These are phyloP conservation scores for Carex scoparia DNA, from an alignment of 176 grass and related monocot species.

Conservation along the genomic window DNA sequence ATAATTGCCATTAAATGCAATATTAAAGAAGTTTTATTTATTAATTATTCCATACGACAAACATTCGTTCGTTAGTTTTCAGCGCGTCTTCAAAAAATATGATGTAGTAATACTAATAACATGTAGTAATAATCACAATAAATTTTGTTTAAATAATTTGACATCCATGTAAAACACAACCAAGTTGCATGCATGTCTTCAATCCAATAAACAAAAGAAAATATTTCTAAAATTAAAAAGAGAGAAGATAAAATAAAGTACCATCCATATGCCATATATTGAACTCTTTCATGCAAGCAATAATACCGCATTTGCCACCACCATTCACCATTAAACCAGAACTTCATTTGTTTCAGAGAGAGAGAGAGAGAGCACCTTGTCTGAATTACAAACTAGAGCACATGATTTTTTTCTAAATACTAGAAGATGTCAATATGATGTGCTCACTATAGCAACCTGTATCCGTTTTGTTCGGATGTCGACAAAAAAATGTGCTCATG, in stretches of 20 bases:
- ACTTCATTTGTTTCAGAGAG: not conserved
- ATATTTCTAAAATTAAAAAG: not conserved
- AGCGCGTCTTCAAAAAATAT: no score
- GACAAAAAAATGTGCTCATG: not conserved
- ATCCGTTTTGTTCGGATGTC: not conserved
- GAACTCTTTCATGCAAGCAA: not conserved
- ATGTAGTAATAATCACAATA: no score
- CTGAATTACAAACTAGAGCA: not conserved
- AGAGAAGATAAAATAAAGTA: not conserved
- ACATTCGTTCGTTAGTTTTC: no score
- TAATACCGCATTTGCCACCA: not conserved
- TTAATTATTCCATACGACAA: no score
- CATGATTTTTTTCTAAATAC: not conserved
- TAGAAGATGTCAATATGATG: conserved; percentile 23
- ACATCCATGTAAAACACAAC: not conserved
- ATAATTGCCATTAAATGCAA: no score
- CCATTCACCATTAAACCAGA: not conserved
- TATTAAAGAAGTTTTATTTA: no score
- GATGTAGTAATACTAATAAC: no score
- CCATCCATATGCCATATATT: not conserved
- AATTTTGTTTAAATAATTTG: no score
- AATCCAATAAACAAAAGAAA: not conserved
- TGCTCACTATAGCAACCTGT: conserved; percentile 9
- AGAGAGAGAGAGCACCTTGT: not conserved
- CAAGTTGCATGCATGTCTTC: not conserved